Percentiles rank a stretch among this genome's conserved stretches.
These are phyloP conservation scores for Fusarium succisae DNA, from an alignment of 2,329 filamentous ascomycete genomes.

Conservation along the genomic window DNA sequence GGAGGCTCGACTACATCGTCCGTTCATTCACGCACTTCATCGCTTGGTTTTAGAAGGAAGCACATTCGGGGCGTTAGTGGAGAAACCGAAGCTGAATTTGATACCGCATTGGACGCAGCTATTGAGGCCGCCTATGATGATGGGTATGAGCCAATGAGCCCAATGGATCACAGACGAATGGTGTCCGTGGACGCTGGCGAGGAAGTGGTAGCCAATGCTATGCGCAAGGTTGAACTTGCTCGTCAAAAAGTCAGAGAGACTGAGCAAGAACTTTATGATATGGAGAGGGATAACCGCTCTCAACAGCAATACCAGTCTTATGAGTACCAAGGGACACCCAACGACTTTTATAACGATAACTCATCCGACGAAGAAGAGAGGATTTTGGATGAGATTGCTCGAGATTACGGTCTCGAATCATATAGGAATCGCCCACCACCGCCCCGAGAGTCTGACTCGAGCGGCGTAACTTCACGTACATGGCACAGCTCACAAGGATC, in stretches of 20 bases:
- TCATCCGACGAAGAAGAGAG: constrained; percentile 78
- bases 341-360: constrained; percentile 70
- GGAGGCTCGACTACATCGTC: constrained; percentile 82
- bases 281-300: constrained; percentile 58
- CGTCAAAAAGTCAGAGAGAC: constrained; percentile 79
- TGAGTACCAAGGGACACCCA: constrained; percentile 44
- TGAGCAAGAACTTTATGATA: constrained; percentile 69
- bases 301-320: constrained; percentile 42
- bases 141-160: constrained; percentile 78
- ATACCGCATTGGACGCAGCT: constrained; percentile 91
- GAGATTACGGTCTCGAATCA: constrained; percentile 82
- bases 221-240: constrained; percentile 76
- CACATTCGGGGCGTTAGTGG: constrained; percentile 75
- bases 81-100: constrained; percentile 87
- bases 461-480: constrained; percentile 77
- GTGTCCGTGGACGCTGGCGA: constrained; percentile 53
- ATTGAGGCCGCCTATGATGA: constrained; percentile 97
- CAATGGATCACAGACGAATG: constrained; percentile 50
- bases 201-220: constrained; percentile 62
- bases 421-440: constrained; percentile 71
- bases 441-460: constrained; percentile 84
- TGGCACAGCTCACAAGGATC: constrained; percentile 84
- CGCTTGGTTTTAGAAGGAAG: constrained; percentile 72
- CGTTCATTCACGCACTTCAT: constrained; percentile 81
- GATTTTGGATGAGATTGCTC: constrained; percentile 87